phyloP scores from a whole-genome alignment of 2,329 filamentous ascomycete genomes.

The Kalmusia sp. region DNA sequence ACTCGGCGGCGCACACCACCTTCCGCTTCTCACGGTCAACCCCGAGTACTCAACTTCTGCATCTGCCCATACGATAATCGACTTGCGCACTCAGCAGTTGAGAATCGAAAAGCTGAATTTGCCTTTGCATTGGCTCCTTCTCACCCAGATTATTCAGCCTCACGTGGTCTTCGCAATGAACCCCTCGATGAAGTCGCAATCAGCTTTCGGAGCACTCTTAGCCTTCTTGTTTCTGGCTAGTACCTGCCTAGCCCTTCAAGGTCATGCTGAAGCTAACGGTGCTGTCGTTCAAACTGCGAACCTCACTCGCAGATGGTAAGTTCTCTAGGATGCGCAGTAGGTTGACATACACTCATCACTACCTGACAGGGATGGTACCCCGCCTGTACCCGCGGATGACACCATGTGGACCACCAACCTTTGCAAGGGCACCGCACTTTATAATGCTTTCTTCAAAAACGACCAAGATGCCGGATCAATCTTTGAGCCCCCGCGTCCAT shows the following conservation, averaged over 20 bases:
- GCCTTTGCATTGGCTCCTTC: too few species aligned
- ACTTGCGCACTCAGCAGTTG: too few species aligned
- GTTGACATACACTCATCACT: too few species aligned
- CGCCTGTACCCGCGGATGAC: not conserved
- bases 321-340: not conserved
- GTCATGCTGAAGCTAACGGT: not conserved
- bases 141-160: too few species aligned
- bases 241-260: not conserved
- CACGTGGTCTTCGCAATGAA: not conserved
- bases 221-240: not conserved
- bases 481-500: too few species aligned
- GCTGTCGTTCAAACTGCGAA: too few species aligned
- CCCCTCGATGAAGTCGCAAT: too few species aligned
- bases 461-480: not conserved
- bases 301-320: not conserved
- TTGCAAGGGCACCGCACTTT: not conserved
- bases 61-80: too few species aligned
- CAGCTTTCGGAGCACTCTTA: not conserved
- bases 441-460: not conserved
- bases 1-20: too few species aligned
- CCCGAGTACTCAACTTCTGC: too few species aligned
- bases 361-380: not conserved
- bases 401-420: not conserved
- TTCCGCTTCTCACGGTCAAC: too few species aligned
- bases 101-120: too few species aligned